phyloP scores from a whole-genome alignment of 2,329 filamentous ascomycete genomes.

The Paecilomyces sp. region DNA sequence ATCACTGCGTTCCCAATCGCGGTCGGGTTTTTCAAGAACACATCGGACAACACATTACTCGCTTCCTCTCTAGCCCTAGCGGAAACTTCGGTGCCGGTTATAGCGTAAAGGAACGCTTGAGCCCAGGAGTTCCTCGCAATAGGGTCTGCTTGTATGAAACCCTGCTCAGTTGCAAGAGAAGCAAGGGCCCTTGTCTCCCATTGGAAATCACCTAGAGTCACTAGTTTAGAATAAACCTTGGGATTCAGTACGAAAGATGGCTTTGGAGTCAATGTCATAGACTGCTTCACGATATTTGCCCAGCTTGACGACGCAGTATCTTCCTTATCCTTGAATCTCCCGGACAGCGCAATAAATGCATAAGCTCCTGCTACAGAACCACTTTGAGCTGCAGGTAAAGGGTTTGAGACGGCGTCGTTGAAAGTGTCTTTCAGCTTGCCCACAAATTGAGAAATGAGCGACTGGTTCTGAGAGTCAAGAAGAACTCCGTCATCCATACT shows the following conservation, averaged over 20 bases:
- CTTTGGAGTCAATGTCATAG: conserved; percentile 66
- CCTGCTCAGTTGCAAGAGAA: conserved; percentile 51
- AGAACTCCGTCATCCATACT: conserved; percentile 42
- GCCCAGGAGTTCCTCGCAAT: conserved; percentile 65
- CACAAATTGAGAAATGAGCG: conserved; percentile 45
- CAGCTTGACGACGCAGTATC: conserved; percentile 33
- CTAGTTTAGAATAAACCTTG: conserved; percentile 75
- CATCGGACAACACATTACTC: conserved; percentile 51
- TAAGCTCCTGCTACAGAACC: conserved; percentile 76
- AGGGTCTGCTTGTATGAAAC: conserved; percentile 40
- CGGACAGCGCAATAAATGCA: conserved; percentile 59
- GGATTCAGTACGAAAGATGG: conserved; percentile 81
- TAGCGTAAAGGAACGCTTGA: conserved; percentile 73
- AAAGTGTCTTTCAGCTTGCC: conserved; percentile 57
- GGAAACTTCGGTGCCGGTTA: conserved; percentile 57
- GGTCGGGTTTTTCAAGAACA: conserved; percentile 56
- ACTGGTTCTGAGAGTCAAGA: conserved; percentile 38
- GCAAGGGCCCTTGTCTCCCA: conserved; percentile 70
- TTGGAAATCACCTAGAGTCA: conserved; percentile 63
- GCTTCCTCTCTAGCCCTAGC: conserved; percentile 59
- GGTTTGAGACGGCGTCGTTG: conserved; percentile 71
- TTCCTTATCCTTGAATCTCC: conserved; percentile 48
- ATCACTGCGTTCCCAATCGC: conserved; percentile 58
- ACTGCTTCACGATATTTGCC: conserved; percentile 54
- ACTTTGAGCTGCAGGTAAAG: conserved; percentile 69